phyloP scores from a whole-genome alignment of 2,329 filamentous ascomycete species.

The Albifimbria verrucaria region DNA sequence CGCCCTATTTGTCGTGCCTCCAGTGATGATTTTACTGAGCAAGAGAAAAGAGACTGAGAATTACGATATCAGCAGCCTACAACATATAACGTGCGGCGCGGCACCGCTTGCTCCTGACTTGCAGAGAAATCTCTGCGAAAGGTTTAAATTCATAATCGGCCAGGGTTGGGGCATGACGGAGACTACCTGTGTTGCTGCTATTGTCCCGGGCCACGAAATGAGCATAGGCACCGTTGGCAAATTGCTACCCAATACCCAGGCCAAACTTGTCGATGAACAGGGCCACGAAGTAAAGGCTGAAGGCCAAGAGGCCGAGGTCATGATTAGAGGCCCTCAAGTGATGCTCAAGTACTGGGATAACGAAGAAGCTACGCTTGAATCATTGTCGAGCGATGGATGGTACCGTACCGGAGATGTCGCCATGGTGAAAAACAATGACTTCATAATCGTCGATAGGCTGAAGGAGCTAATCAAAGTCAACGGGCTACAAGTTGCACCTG shows the following conservation, averaged over 20 bases:
- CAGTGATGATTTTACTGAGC: conserved; percentile 56
- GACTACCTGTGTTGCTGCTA: conserved; percentile 37
- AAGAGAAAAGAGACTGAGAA: conserved; percentile 50
- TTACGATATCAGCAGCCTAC: conserved; percentile 51
- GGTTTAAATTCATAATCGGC: conserved; percentile 35
- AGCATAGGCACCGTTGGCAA: conserved; percentile 48
- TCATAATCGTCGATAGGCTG: conserved; percentile 47
- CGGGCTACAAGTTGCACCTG: conserved; percentile 57
- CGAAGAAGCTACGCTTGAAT: conserved; percentile 49
- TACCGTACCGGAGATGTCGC: conserved; percentile 58
- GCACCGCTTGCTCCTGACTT: conserved; percentile 45
- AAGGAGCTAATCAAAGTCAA: conserved; percentile 60
- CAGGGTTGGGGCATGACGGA: conserved; percentile 65
- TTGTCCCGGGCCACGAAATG: conserved; percentile 32
- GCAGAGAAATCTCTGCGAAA: conserved; percentile 41
- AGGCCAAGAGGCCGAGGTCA: conserved; percentile 52
- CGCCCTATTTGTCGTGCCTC: conserved; percentile 51
- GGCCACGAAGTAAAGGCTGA: conserved; percentile 42
- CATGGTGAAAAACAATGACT: conserved; percentile 40
- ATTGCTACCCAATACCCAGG: conserved; percentile 51
- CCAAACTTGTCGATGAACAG: conserved; percentile 50
- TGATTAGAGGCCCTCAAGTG: conserved; percentile 51
- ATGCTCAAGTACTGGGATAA: conserved; percentile 60
- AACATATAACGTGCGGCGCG: conserved; percentile 46
- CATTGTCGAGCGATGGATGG: conserved; percentile 50